A percentile compares a stretch with the other conserved stretches of the same genome.
Conservation (phyloP, 192 early-diverging fungal species). For the Pilaira anomala region DNA sequence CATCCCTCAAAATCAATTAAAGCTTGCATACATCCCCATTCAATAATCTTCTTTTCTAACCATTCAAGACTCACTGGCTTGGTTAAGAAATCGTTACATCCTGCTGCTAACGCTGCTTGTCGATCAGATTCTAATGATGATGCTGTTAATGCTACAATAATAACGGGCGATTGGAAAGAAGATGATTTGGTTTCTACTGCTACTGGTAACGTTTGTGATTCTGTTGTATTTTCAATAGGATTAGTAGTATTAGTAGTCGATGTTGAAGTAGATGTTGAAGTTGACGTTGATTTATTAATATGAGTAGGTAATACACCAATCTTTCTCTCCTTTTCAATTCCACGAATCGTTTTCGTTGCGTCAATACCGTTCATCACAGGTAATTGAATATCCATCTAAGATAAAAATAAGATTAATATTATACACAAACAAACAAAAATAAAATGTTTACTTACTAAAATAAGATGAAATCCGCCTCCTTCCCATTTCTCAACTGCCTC, state of each 20-base stretch:
- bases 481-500: slow-evolving; percentile 82
- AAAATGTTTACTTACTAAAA: slow-evolving; percentile 46
- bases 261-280: background rate
- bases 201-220: no score
- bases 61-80: slow-evolving; percentile 83
- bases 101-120: slow-evolving; percentile 73
- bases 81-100: slow-evolving; percentile 89
- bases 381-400: slow-evolving; percentile 71
- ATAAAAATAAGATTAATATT: background rate
- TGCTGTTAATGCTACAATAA: slow-evolving; percentile 87
- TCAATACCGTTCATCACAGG: slow-evolving; percentile 71
- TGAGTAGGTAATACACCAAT: slow-evolving; percentile 49
- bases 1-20: slow-evolving; percentile 81
- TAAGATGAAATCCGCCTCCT: slow-evolving; percentile 58
- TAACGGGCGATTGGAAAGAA: slow-evolving; percentile 63
- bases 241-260: background rate
- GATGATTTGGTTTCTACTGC: background rate
- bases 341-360: slow-evolving; percentile 60
- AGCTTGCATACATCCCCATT: slow-evolving; percentile 93
- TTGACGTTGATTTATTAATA: background rate
- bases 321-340: slow-evolving; percentile 48
- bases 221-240: background rate
- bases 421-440: no score
- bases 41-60: slow-evolving; percentile 82
- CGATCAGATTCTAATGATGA: slow-evolving; percentile 67